Percentiles rank a stretch among this genome's conserved stretches.
These are phyloP conservation scores for Spinacia oleracea DNA, from an alignment of 179 eudicot species.

Conservation along the genomic window DNA sequence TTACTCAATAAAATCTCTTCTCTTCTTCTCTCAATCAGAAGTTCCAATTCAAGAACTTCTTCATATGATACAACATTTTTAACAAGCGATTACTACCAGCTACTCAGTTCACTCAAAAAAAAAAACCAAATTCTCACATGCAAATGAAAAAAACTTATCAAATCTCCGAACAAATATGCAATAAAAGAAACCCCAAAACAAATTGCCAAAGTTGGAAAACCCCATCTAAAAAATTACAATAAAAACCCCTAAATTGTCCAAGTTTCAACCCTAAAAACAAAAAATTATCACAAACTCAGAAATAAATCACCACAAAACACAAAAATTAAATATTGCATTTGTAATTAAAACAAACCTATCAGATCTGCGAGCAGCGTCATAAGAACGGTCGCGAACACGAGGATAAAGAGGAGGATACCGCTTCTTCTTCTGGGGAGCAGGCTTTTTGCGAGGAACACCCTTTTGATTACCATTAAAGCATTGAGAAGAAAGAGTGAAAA, in stretches of 20 bases:
- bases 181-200: not conserved
- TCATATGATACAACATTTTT: not conserved
- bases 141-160: not conserved
- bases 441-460: not conserved
- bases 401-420: constrained; percentile 19
- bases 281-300: not conserved
- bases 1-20: no score
- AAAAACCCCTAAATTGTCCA: not conserved
- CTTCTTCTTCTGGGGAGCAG: not conserved
- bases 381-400: not conserved
- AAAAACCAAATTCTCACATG: not conserved
- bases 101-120: not conserved
- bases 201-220: not conserved
- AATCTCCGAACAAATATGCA: no score
- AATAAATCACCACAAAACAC: not conserved
- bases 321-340: no score
- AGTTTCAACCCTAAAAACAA: not conserved
- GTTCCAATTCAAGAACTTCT: no score
- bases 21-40: no score
- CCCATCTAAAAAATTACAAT: not conserved
- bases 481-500: constrained; percentile 43
- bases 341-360: constrained; percentile 29
- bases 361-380: constrained; percentile 41
- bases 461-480: constrained; percentile 23
- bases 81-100: not conserved